These are phyloP conservation scores for Pyrenopolyporus hunteri DNA, from an alignment of 495 filamentous ascomycete species.

Conservation along the genomic window DNA sequence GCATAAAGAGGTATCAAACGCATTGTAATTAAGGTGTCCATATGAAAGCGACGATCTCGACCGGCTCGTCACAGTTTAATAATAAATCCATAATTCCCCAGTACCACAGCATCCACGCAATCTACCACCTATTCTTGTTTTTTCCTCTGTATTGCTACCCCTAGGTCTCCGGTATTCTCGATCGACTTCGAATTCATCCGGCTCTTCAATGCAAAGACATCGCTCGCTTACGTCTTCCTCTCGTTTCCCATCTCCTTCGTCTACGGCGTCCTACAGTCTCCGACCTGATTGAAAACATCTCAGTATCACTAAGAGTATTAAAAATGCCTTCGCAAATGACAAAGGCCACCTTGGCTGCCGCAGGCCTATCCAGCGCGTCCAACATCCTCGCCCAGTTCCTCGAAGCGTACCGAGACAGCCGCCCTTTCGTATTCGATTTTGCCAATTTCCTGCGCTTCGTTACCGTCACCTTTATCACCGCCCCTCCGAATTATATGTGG, in stretches of 20 bases:
- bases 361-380: constrained; percentile 39
- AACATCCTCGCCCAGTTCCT: constrained; percentile 43
- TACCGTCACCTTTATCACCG: constrained; percentile 36
- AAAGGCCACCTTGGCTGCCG: constrained; percentile 42
- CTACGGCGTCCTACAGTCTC: constrained; percentile 5
- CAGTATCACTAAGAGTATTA: not conserved
- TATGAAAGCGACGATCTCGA: constrained; percentile 25
- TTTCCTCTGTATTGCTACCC: not conserved
- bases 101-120: constrained; percentile 4
- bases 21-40: constrained; percentile 9
- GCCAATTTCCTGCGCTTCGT: constrained; percentile 43
- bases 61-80: constrained; percentile 32
- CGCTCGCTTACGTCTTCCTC: constrained; percentile 17
- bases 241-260: constrained; percentile 5
- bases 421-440: constrained; percentile 38
- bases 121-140: too few species aligned
- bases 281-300: constrained; percentile 22
- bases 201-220: constrained; percentile 27
- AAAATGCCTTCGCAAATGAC: constrained; percentile 42
- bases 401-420: constrained; percentile 40
- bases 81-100: constrained; percentile 22
- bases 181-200: constrained; percentile 25
- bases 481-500: constrained; percentile 45
- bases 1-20: not conserved
- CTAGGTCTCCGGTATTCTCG: constrained; percentile 7